A percentile compares a stretch with the other conserved stretches of the same genome.
Conservation (phyloP, 805 yeast species). For the Lachancea quebecensis region DNA sequence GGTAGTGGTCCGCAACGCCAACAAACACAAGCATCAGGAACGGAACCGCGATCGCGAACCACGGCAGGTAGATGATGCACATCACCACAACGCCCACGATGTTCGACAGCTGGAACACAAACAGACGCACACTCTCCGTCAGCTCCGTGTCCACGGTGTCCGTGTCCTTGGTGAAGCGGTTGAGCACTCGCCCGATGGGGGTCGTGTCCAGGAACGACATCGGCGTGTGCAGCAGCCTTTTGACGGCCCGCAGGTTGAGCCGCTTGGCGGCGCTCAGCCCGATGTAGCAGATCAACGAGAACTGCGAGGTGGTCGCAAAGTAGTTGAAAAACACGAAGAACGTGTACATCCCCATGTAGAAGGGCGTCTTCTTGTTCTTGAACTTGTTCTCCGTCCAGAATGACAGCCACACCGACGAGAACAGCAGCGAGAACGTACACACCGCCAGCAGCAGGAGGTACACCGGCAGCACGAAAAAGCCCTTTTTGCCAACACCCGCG, state of each 20-base stretch:
- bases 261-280: conserved; percentile 47
- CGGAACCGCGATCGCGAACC: conserved; percentile 68
- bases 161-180: conserved; percentile 82
- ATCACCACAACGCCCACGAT: conserved; percentile 61
- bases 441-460: conserved; percentile 20
- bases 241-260: conserved; percentile 56
- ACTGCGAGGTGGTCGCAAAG: conserved; percentile 36
- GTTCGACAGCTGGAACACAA: conserved; percentile 46
- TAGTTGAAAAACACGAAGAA: conserved; percentile 45
- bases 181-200: conserved; percentile 80
- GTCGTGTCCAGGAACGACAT: conserved; percentile 81
- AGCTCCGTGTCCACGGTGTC: conserved; percentile 79
- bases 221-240: conserved; percentile 63
- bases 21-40: conserved; percentile 42
- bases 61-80: conserved; percentile 68
- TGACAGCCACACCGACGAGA: conserved; percentile 58
- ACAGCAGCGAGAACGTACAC: conserved; percentile 27
- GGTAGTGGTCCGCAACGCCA: conserved; percentile 38
- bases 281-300: conserved; percentile 31
- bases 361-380: conserved; percentile 37
- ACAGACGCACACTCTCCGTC: conserved; percentile 58
- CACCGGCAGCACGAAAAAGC: conserved; percentile 18
- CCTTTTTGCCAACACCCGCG: conserved; percentile 48
- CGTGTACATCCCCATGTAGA: conserved; percentile 73
- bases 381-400: conserved; percentile 70